Conservation (phyloP, 306 rosid species). For the Malus asiatica region DNA sequence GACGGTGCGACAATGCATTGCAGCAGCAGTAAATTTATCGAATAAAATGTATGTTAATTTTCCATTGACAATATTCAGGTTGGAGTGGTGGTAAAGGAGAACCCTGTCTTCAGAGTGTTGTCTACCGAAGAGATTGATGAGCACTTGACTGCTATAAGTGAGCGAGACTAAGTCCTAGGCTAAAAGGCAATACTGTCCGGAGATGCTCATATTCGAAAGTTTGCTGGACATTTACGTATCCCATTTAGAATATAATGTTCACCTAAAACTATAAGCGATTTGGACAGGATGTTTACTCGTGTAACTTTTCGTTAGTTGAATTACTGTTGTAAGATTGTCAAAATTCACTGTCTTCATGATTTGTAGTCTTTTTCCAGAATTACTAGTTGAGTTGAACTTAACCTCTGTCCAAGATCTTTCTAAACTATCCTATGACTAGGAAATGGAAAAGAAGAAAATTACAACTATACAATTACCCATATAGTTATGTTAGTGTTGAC, state of each 20-base stretch:
- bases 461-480: too few relatives aligned
- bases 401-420: too few relatives aligned
- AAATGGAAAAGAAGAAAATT: too few relatives aligned
- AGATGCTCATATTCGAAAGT: not conserved
- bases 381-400: not conserved
- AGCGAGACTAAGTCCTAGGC: constrained; percentile 62
- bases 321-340: not conserved
- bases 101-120: constrained; percentile 72
- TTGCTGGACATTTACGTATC: constrained; percentile 17
- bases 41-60: not conserved
- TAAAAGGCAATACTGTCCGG: not conserved
- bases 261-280: constrained; percentile 1
- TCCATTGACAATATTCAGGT: constrained; percentile 43
- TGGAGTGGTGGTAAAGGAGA: constrained; percentile 79
- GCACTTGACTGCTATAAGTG: constrained; percentile 97
- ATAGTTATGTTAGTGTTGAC: too few relatives aligned
- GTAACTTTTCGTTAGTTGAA: not conserved
- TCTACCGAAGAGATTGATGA: constrained; percentile 89
- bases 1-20: not conserved
- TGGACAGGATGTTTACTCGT: not conserved
- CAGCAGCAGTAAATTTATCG: not conserved
- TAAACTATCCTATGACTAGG: too few relatives aligned
- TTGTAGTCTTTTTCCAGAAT: not conserved
- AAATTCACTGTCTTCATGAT: not conserved
- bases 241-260: not conserved